Evolutionary conservation across 2,329 filamentous ascomycete species (phyloP), one percentile per base, ranked within the genome.

Genomic region (Nothomitra cinnamomea): DNA sequence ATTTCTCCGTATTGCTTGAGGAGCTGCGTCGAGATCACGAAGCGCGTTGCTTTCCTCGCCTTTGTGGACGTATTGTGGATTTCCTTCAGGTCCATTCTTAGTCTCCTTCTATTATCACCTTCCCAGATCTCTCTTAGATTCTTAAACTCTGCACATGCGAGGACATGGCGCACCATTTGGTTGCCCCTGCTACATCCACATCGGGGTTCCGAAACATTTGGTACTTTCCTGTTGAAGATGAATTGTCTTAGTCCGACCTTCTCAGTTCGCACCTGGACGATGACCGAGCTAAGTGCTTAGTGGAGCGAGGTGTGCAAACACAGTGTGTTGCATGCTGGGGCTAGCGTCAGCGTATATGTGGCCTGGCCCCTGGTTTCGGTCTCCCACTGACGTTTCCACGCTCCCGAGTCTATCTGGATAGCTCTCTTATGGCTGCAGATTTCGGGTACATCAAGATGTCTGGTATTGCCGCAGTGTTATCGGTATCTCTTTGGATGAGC

Each of bases 1-100:
- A 58, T 42, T n/a, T 53, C 56, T 51, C 35, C 47, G 24, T 54
- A 58, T 55, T 58, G 51, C 47, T 50, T 40, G 25, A 57, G 53
- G 36, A 57, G 56, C 42, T 53, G 42, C 6, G 56, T 56, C 32
- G 38, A 42, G 38, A 56, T n/a, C 50, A 56, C 56, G 38, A 55
- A 57, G 51, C 50, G 55, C 35, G 55, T 55, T 25, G 55, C 51
- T 15, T 38, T 52, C n/a, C 40, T 54, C 25, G 51, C 50, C n/a
- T 51, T 24, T 48, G 48, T 52, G 38, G 45, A 45, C 45, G 51
- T 54, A 36, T 41, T 55, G 7, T 55, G 43, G 4, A 55, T 55
- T 21, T n/a, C 36, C 22, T 51, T 54, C 6, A 57, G 4, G 41
- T 51, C 32, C 49, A 38, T 15, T 15, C 35, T 38, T 53, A 36